phyloP scores from a whole-genome alignment of 2,329 filamentous ascomycete species.

The Aspergillus brasiliensis region DNA sequence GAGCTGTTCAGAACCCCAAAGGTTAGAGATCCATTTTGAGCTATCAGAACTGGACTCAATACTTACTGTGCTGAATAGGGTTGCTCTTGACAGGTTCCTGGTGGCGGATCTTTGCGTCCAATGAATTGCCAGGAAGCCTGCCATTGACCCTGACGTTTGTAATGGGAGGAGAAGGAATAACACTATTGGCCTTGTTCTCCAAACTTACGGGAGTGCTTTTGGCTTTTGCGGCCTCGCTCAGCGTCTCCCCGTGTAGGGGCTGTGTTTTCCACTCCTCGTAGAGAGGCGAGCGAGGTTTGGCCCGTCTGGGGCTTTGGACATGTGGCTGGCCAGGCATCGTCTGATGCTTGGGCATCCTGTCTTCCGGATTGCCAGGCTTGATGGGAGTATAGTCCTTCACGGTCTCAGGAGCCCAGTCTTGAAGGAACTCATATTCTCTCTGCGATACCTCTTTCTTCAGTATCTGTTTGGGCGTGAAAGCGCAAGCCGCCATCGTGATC shows the following conservation, averaged over 20 bases:
- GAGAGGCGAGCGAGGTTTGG: constrained; percentile 11
- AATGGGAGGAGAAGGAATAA: not conserved
- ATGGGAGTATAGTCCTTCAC: constrained; percentile 7
- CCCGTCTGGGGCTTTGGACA: not conserved
- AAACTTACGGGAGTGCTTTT: not conserved
- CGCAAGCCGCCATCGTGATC: constrained; percentile 2
- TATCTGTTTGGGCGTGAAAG: constrained; percentile 9
- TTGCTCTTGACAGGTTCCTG: not conserved
- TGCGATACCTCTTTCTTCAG: constrained; percentile 16
- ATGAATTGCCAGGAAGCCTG: not conserved
- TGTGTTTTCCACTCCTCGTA: constrained; percentile 24
- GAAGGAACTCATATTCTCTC: constrained; percentile 11
- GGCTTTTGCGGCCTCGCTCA: not conserved
- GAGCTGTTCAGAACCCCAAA: not conserved
- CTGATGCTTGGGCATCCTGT: not conserved
- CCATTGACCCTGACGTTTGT: not conserved
- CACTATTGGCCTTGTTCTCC: not conserved
- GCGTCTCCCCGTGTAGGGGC: not conserved
- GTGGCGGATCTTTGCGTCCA: not conserved
- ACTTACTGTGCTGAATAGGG: not conserved
- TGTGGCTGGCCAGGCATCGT: not conserved
- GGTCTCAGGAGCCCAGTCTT: constrained; percentile 21
- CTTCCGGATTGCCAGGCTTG: not conserved
- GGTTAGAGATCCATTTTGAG: not conserved
- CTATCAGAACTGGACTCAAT: not conserved